Evolutionary conservation across 2,329 filamentous ascomycete species (phyloP).

Genomic region (Paraphoma chrysanthemicola): DNA sequence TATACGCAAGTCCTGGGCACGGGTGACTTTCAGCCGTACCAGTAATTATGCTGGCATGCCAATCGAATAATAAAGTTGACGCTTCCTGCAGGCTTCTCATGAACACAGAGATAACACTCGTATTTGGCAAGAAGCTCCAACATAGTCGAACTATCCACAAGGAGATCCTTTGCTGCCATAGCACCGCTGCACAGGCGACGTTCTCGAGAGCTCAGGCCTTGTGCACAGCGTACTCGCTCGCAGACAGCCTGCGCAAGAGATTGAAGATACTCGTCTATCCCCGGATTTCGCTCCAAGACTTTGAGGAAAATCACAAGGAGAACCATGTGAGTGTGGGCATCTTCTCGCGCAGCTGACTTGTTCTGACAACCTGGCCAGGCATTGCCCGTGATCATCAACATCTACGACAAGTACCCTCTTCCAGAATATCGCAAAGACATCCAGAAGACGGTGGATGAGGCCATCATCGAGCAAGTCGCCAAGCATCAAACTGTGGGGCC

Average conservation of each 20-base stretch:
- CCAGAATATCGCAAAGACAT: not conserved
- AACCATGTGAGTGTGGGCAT: slow-evolving; percentile 1
- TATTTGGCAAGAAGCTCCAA: slow-evolving; percentile 15
- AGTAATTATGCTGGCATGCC: not conserved
- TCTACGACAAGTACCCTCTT: slow-evolving; percentile 5
- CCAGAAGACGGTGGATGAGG: slow-evolving; percentile 1
- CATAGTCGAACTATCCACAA: slow-evolving; percentile 13
- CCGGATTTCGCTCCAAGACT: not conserved
- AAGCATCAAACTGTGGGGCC: slow-evolving; percentile 3
- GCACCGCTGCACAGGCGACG: not conserved
- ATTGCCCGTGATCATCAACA: not conserved
- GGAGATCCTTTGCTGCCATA: slow-evolving; percentile 17
- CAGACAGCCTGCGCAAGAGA: not conserved
- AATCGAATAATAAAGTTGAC: not conserved
- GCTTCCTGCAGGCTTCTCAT: slow-evolving; percentile 6
- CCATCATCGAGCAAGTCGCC: slow-evolving; percentile 3
- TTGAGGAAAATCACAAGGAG: slow-evolving; percentile 1
- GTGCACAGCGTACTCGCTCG: not conserved
- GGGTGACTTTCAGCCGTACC: not conserved
- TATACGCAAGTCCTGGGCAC: too few species aligned
- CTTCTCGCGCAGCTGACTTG: too few species aligned
- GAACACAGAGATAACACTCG: slow-evolving; percentile 17
- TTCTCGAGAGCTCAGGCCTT: slow-evolving; percentile 8
- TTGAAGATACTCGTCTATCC: not conserved
- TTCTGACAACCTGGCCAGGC: not conserved